These are phyloP conservation scores for Stellera chamaejasme DNA, from an alignment of 345 rosid genomes.

Conservation along the genomic window DNA sequence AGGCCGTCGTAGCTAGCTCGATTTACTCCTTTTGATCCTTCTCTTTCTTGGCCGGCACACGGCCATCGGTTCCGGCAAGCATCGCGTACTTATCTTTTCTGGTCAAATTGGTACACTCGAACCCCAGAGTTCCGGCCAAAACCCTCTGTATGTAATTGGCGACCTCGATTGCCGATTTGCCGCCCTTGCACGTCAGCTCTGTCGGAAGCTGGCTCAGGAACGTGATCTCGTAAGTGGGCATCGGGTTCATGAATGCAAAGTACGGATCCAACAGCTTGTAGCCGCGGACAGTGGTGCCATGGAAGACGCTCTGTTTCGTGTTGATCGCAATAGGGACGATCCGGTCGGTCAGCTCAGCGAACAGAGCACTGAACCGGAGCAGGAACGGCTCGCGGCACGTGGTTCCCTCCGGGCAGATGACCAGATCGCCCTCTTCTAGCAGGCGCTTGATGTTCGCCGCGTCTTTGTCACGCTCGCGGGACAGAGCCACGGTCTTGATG, in stretches of 20 bases:
- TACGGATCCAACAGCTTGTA: constrained; percentile 79
- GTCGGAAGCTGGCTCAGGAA: constrained; percentile 75
- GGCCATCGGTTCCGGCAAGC: constrained; percentile 92
- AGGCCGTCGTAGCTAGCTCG: no score
- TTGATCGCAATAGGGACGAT: constrained; percentile 89
- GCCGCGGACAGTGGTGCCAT: constrained; percentile 83
- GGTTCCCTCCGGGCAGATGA: constrained; percentile 94
- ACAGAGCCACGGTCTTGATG: constrained; percentile 78
- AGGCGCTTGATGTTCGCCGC: constrained; percentile 65
- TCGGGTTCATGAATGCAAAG: constrained; percentile 88
- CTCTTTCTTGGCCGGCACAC: constrained; percentile 42
- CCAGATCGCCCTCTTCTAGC: constrained; percentile 82
- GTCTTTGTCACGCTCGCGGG: constrained; percentile 76
- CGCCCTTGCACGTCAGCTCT: constrained; percentile 73
- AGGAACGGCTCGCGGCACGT: constrained; percentile 92
- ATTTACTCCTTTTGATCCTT: constrained; percentile 1
- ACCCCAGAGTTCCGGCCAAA: constrained; percentile 73
- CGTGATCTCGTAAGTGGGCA: constrained; percentile 84
- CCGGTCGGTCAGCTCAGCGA: constrained; percentile 82
- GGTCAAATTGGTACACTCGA: constrained; percentile 84
- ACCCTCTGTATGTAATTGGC: constrained; percentile 90
- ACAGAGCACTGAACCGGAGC: constrained; percentile 79
- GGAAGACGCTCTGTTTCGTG: constrained; percentile 63
- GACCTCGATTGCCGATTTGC: constrained; percentile 80
- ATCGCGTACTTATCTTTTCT: constrained; percentile 87